phyloP scores from a whole-genome alignment of 2,329 filamentous ascomycete species.

The Chaetomium sp. region DNA sequence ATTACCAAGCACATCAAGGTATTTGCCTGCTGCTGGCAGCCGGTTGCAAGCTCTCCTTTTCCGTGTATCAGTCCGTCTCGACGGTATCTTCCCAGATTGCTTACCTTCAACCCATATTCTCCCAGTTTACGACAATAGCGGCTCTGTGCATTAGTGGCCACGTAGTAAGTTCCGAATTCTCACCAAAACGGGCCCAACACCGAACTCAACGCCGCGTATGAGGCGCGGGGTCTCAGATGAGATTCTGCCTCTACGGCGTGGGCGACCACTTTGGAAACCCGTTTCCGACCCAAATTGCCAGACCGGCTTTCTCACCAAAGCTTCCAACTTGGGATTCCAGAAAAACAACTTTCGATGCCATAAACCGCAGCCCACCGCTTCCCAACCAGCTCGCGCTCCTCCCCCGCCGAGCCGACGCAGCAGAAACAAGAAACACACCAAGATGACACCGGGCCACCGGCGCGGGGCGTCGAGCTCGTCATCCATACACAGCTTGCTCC shows the following conservation, averaged over 20 bases:
- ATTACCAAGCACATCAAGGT: neutral
- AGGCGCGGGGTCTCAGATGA: neutral
- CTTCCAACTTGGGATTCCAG: neutral
- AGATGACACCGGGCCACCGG: conserved; percentile 12
- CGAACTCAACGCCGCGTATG: neutral
- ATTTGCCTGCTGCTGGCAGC: neutral
- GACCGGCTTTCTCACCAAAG: neutral
- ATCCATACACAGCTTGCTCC: conserved; percentile 4
- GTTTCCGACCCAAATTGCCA: neutral
- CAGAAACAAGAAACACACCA: neutral
- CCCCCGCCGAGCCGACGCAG: neutral
- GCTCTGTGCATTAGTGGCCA: neutral
- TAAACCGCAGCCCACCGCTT: neutral
- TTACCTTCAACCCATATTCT: neutral
- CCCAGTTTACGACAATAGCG: neutral
- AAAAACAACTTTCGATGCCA: conserved; percentile 6
- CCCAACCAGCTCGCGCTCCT: neutral
- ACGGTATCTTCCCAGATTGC: neutral
- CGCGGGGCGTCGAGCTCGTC: conserved; percentile 16
- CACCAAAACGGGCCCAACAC: neutral
- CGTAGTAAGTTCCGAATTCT: neutral
- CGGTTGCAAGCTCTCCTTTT: neutral
- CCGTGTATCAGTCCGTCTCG: neutral
- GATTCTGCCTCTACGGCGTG: neutral
- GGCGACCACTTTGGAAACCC: neutral